Evolutionary conservation across 2,329 filamentous ascomycete species (phyloP), one percentile per base, ranked within the genome.

Genomic region (Talaromyces verruculosus): DNA sequence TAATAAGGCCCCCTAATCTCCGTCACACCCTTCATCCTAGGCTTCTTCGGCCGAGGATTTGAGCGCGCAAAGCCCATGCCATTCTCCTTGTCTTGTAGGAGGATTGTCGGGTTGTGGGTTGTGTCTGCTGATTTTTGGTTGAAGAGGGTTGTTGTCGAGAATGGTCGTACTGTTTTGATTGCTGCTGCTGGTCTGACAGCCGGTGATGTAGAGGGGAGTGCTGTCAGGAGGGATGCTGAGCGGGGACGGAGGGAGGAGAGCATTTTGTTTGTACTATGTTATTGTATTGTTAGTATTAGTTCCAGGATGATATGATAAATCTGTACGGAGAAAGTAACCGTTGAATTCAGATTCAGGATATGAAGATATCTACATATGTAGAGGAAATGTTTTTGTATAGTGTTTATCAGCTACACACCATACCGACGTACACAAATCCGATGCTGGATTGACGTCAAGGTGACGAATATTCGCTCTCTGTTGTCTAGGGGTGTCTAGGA

Each of bases 1-100:
- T 86, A 86, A 71, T 85, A 86, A 6, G 83, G 84, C 0, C 84
- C 84, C 37, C 84, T 77, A 65, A 86, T 86, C 72, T 86, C 84
- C 0, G 84, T 86, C 5, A 85, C 83, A 4, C 81, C 82, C 43
- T 76, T 79, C 5, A 71, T 78, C 33, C 84, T 76, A 2, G 84
- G 84, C 71, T 86, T 86, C 4, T 76, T 72, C 0, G 82, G 79
- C 15, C 79, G 73, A 0, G 77, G 77, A 63, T 85, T 86, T 33
- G 83, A 83, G 3, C 81, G 78, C 37, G 80, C 78, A 70, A 85
- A 85, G 0, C 82, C 83, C 70, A 84, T 83, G 4, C 81, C 83
- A 70, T 81, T 76, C 8, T 81, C 72, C 67, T 79, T 79, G 67
- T 85, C 83, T 69, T 84, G 79, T 4, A 85, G 76, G n/a, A 85